Evolutionary conservation across 371 early-diverging fungal species (phyloP).

Genomic region (Dentiscutata heterogama): DNA sequence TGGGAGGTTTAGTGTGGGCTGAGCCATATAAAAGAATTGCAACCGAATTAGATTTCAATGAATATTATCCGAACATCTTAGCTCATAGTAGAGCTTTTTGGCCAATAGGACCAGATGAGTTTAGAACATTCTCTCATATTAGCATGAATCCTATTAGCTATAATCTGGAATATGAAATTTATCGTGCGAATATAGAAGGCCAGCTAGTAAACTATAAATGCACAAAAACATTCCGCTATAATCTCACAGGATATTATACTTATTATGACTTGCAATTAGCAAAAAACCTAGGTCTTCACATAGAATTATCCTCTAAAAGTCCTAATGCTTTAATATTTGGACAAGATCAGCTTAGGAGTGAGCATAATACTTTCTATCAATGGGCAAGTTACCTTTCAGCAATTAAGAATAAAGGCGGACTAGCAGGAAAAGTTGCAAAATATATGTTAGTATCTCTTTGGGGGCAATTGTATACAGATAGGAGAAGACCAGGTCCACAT

Average conservation of each 20-base stretch:
- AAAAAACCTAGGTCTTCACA: not conserved
- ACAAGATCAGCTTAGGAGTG: not conserved
- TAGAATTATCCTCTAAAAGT: not conserved
- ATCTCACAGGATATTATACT: not conserved
- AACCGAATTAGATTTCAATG: slow-evolving; percentile 11
- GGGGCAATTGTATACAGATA: not conserved
- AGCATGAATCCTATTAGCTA: not conserved
- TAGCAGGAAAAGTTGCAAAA: not conserved
- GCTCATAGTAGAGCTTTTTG: not conserved
- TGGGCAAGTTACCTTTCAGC: not conserved
- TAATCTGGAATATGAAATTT: slow-evolving; percentile 4
- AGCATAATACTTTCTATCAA: slow-evolving; percentile 2
- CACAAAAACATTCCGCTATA: not conserved
- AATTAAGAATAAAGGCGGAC: slow-evolving; percentile 24
- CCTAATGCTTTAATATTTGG: slow-evolving; percentile 22
- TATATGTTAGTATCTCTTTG: not conserved
- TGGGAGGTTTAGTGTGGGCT: not conserved
- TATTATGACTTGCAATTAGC: not conserved
- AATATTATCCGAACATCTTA: not conserved
- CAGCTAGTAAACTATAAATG: not conserved
- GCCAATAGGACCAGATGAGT: not conserved
- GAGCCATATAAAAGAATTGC: slow-evolving; percentile 27
- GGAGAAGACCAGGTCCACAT: slow-evolving; percentile 39
- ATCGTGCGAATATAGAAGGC: not conserved
- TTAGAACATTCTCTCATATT: not conserved